phyloP scores from a whole-genome alignment of 305 asterid genomes.

The Fraxinus albicans region DNA sequence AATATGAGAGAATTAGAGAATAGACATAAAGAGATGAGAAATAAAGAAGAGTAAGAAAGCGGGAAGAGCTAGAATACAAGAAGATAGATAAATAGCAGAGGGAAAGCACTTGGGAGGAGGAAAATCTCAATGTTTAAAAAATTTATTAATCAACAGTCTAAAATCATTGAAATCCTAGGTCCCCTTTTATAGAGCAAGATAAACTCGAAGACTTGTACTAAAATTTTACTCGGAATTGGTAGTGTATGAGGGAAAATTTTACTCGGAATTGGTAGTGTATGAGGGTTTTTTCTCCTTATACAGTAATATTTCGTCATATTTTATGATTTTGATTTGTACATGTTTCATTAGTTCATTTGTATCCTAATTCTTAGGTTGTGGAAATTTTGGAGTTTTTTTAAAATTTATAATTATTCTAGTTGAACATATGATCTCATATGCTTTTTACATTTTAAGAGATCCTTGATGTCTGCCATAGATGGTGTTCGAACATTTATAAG shows the following conservation, averaged over 20 bases:
- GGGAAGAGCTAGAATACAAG: not conserved
- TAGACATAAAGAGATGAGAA: not conserved
- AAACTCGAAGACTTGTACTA: not conserved
- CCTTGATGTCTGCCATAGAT: not conserved
- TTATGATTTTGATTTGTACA: not conserved
- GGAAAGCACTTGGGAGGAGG: not conserved
- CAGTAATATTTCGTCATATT: not conserved
- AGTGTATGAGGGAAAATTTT: not conserved
- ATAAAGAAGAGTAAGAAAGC: not conserved
- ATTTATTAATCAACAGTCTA: not conserved
- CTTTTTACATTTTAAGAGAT: not conserved
- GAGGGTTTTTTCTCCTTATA: not conserved
- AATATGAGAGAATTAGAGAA: not conserved
- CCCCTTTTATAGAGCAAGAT: not conserved
- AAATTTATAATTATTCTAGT: not conserved
- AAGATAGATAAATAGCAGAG: not conserved
- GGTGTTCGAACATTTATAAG: not conserved
- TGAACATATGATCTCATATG: not conserved
- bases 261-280: not conserved
- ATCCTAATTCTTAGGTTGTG: not conserved
- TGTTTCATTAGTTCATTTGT: not conserved
- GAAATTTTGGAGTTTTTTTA: not conserved
- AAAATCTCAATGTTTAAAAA: not conserved
- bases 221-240: not conserved
- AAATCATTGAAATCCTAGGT: not conserved